These are phyloP conservation scores for Blastomyces emzantsi DNA, from an alignment of 2,329 filamentous ascomycete species.

Conservation along the genomic window DNA sequence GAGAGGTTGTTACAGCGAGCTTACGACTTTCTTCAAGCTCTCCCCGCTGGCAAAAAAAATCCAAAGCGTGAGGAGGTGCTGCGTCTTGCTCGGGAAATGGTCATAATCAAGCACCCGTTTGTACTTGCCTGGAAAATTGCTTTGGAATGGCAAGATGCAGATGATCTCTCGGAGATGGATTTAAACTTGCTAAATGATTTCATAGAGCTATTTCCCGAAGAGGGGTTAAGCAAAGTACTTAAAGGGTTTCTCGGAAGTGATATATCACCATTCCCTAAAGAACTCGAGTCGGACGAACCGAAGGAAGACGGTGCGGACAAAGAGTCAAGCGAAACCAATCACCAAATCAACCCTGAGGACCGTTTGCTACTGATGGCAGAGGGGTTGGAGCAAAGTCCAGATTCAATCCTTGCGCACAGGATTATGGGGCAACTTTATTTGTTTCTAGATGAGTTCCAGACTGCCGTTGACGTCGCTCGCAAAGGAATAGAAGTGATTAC, in stretches of 20 bases:
- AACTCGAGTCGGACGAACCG: conserved; percentile 40
- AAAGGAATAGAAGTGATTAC: conserved; percentile 57
- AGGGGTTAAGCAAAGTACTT: conserved; percentile 72
- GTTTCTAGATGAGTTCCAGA: conserved; percentile 75
- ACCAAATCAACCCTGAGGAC: conserved; percentile 62
- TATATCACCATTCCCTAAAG: conserved; percentile 66
- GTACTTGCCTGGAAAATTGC: conserved; percentile 83
- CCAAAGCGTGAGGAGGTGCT: conserved; percentile 63
- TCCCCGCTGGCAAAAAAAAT: conserved; percentile 58
- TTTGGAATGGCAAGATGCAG: conserved; percentile 78
- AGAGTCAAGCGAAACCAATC: conserved; percentile 20
- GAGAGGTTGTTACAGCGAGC: conserved; percentile 79
- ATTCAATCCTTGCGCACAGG: conserved; percentile 73
- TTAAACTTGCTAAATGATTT: conserved; percentile 69
- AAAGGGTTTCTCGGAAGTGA: conserved; percentile 73
- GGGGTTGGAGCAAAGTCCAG: conserved; percentile 52
- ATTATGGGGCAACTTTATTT: conserved; percentile 78
- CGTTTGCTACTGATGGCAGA: conserved; percentile 72
- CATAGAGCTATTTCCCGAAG: conserved; percentile 71
- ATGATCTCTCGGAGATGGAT: conserved; percentile 68
- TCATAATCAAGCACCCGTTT: conserved; percentile 88
- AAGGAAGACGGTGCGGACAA: conserved; percentile 41
- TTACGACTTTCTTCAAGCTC: conserved; percentile 65
- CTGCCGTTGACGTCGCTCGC: conserved; percentile 67
- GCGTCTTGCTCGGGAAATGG: conserved; percentile 80